Conservation (phyloP, 139 green algal genomes). For the Auxenochlorella pyrenoidosa region DNA sequence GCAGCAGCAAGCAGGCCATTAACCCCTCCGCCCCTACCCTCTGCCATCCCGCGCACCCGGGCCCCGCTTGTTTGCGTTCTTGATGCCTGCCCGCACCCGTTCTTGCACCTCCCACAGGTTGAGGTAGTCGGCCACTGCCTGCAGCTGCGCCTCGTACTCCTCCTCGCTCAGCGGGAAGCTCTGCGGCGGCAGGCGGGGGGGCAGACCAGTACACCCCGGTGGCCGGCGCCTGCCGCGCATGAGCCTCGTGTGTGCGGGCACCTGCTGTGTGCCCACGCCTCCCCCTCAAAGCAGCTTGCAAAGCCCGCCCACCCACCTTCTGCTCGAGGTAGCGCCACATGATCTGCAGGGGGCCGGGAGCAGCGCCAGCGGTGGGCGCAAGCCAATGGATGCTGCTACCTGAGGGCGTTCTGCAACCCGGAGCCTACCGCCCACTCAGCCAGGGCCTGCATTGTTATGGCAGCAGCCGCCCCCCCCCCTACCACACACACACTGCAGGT, state of each 20-base stretch:
- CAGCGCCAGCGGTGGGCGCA: too few relatives aligned
- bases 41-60: background rate
- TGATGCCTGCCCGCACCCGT: slow-evolving; percentile 52
- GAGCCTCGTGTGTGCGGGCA: background rate
- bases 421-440: too few relatives aligned
- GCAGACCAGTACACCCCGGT: too few relatives aligned
- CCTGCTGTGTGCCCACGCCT: too few relatives aligned
- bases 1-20: too few relatives aligned
- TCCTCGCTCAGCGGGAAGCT: slow-evolving; percentile 62
- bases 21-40: background rate
- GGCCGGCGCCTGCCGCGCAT: too few relatives aligned
- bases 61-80: slow-evolving; percentile 8
- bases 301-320: background rate
- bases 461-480: background rate
- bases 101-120: slow-evolving; percentile 54
- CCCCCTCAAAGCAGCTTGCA: background rate
- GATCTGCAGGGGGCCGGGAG: slow-evolving; percentile 40
- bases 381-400: too few relatives aligned
- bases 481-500: background rate
- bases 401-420: too few relatives aligned
- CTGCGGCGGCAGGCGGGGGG: background rate
- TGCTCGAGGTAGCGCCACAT: slow-evolving; percentile 70
- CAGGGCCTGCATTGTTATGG: background rate
- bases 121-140: slow-evolving; percentile 58
- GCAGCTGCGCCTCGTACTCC: slow-evolving; percentile 65